Base-by-base conservation (phyloP, 23 red algal species). In the Gracilariopsis chorda region DNA sequence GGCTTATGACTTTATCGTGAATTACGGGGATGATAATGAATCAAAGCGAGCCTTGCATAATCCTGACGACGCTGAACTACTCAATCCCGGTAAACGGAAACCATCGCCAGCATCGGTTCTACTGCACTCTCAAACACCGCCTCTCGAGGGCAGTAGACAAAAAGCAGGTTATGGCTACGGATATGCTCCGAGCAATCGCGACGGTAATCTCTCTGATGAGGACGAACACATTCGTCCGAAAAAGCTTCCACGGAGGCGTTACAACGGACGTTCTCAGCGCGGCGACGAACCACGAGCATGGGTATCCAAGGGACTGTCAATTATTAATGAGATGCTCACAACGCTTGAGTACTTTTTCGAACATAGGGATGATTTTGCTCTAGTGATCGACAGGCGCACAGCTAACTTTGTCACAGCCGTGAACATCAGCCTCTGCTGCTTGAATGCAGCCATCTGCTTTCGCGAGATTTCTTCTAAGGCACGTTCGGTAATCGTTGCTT, bases 361-460 rank as follows among this genome's bases (percentile, higher is more conserved):
- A 14, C 3, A 77, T 55, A 47, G 69, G 47, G 64, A 77, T 62
- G 87, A 92, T 44, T 96, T 86, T 42, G 43, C 71, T 1, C 28
- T 96, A 41, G 80, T 78, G 8, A 29, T 90, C 36, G 72, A 57
- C 20, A 45, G 86, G 46, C 68, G 72, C 42, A 77, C 72, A 45
- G 78, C 29, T 73, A 55, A 72, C 46, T 80, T 62, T 71, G 78
- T 75, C 13, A 74, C 76, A 4, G 73, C 78, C n/a, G 35, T 90
- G 8, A 70, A 55, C 35, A 30, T 94, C 23, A 84, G 84, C 17
- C 57, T 97, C 7, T 86, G 84, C 64, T 93, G 95, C 51, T 85
- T 97, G 47, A 93, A 97, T 67, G 90, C 90, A 23, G 95, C 95
- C 6, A 84, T 97, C 16, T 67, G 90, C 32, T 97, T 97, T 80